phyloP scores from a whole-genome alignment of 306 rosid species.

The Hippophae gyantsensis region DNA sequence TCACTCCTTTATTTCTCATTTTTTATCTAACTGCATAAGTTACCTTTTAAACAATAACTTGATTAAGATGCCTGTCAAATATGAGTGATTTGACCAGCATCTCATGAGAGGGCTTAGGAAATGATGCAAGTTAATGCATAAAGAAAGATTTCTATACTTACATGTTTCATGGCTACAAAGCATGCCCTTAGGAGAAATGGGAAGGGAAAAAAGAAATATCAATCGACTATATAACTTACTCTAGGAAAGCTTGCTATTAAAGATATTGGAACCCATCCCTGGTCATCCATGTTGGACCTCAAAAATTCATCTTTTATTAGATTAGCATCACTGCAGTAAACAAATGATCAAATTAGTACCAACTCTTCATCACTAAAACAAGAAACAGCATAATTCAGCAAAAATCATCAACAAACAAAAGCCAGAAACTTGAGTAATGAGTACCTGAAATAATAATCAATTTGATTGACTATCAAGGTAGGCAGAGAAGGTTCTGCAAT shows the following conservation, averaged over 20 bases:
- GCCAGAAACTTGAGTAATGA: not conserved
- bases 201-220: conserved; percentile 2
- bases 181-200: not conserved
- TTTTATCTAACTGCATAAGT: not conserved
- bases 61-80: not conserved
- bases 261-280: conserved; percentile 73
- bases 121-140: not conserved
- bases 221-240: conserved; percentile 37
- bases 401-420: conserved; percentile 3
- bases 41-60: not conserved
- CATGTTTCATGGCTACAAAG: too few relatives aligned
- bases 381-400: not conserved
- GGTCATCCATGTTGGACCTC: conserved; percentile 62
- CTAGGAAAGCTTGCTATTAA: conserved; percentile 60
- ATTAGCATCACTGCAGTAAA: conserved; percentile 53
- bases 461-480: conserved; percentile 40
- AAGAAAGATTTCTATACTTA: too few relatives aligned
- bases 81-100: not conserved
- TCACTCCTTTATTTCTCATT: too few relatives aligned
- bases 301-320: conserved; percentile 47
- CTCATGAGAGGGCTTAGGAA: not conserved
- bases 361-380: not conserved
- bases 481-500: conserved; percentile 38
- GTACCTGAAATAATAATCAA: conserved; percentile 81
- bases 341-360: conserved; percentile 1